These are phyloP conservation scores for Closterium sp. DNA, from an alignment of 139 green algal species.

Conservation along the genomic window DNA sequence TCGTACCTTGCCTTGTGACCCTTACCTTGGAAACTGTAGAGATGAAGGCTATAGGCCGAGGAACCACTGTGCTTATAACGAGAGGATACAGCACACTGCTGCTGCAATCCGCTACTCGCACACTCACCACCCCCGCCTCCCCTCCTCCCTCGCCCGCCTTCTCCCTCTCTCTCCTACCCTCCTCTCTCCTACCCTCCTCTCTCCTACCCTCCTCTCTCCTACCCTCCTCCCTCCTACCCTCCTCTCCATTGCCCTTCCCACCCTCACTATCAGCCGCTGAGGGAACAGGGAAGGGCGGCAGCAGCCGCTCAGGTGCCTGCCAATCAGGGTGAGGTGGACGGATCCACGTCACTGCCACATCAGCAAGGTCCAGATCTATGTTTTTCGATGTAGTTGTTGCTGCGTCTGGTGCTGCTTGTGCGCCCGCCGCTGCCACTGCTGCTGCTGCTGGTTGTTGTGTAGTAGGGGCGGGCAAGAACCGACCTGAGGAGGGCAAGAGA, in stretches of 20 bases:
- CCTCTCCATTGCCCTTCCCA: too few species aligned
- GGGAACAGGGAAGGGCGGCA: neutral
- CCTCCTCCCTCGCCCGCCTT: neutral
- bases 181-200: neutral
- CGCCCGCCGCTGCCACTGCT: neutral
- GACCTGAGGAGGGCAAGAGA: neutral
- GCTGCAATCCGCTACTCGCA: neutral
- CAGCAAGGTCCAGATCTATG: neutral
- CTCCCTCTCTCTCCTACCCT: neutral
- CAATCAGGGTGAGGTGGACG: neutral
- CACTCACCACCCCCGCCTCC: neutral
- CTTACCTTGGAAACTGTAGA: slow-evolving; percentile 59
- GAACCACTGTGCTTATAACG: slow-evolving; percentile 77
- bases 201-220: too few species aligned
- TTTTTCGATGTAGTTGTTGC: too few species aligned
- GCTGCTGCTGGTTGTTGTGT: neutral
- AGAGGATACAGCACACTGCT: slow-evolving; percentile 65
- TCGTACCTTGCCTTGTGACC: neutral
- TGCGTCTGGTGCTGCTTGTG: neutral
- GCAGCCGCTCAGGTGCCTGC: neutral
- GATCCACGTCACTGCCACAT: neutral
- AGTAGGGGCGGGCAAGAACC: neutral
- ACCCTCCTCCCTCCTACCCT: too few species aligned
- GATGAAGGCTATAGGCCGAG: slow-evolving; percentile 81
- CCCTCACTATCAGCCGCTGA: neutral